Evolutionary conservation across 441 rosid genomes (phyloP), one percentile per base, ranked within the genome.

Genomic region (Pelargonium citronellum): DNA sequence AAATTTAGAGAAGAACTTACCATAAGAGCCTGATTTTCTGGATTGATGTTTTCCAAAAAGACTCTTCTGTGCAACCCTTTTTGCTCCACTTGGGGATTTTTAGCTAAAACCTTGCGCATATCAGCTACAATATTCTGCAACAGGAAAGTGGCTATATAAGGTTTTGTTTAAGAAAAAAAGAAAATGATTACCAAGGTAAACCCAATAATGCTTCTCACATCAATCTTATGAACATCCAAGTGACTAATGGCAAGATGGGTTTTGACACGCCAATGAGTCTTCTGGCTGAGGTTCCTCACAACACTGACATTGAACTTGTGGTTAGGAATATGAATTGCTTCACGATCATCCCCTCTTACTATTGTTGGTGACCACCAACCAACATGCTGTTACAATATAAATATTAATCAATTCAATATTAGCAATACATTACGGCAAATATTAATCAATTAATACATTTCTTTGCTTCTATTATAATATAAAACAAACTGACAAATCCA

Each of bases 361-460:
- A 89, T 67, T 69, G 94, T 89, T 17, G 91, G 91, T 63, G 89
- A 87, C 94, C 94, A 89, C 91, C 94, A 89, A 74, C 94, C 91
- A 5, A 89, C 91, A 39, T 83, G 86, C 91, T 88, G 80, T 44
- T 70, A 75, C 66, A 71, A 75, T 47, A 74, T 71, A 61, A 37
- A 30, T 60, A 20, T 60, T 22, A 6, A 22, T 22, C 37, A 22
- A 60, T 12, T 20, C 22, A 60, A 41, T 4, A 41, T 41, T 41
- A 41, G 10, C 44, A 41, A 41, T 41, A 0, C 44, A 41, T 7
- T 41, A 0, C 10, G 44, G 44, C 11, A 1, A 19, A 70, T 63
- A 15, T 72, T 43, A 71, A 68, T 66, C 51, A 53, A 22, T n/a
- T 13, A 46, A 39, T 12, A 77, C 65, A 47, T 15, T 67, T 71